Conservation (phyloP, 495 filamentous ascomycete genomes). For the Aspergillus leporis region DNA sequence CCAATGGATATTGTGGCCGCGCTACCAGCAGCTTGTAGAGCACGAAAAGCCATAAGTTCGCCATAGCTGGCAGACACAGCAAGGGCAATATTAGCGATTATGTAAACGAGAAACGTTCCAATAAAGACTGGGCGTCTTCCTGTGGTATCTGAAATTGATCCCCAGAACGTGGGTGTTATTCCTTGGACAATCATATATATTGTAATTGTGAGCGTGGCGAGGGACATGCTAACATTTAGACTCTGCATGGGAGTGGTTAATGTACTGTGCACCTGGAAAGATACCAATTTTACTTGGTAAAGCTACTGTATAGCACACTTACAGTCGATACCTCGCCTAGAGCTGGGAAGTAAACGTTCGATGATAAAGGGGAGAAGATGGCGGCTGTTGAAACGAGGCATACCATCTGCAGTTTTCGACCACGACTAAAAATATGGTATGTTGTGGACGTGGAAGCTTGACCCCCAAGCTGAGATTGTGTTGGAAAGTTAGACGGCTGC, state of each 20-base stretch:
- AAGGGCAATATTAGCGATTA: constrained; percentile 60
- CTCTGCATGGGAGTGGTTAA: constrained; percentile 17
- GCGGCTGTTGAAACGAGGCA: constrained; percentile 52
- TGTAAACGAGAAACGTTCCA: constrained; percentile 41
- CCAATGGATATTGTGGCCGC: constrained; percentile 52
- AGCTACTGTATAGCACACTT: not conserved
- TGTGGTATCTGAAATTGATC: constrained; percentile 41
- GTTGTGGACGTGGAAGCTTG: not conserved
- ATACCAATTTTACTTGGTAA: not conserved
- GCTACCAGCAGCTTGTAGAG: constrained; percentile 63
- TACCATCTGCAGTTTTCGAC: constrained; percentile 14
- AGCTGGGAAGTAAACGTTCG: constrained; percentile 80
- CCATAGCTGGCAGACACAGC: constrained; percentile 63
- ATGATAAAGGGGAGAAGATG: constrained; percentile 65
- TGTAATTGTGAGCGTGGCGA: constrained; percentile 40
- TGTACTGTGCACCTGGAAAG: not conserved
- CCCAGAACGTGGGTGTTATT: constrained; percentile 45
- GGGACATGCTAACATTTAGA: constrained; percentile 32
- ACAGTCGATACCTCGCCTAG: constrained; percentile 44
- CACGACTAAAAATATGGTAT: constrained; percentile 14
- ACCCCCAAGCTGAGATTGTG: not conserved
- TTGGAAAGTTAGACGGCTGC: not conserved
- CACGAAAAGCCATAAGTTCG: constrained; percentile 62
- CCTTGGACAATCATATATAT: constrained; percentile 51
- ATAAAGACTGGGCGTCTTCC: constrained; percentile 45